phyloP scores from a whole-genome alignment of 2,329 filamentous ascomycete genomes.

The Aureobasidium sp. region DNA sequence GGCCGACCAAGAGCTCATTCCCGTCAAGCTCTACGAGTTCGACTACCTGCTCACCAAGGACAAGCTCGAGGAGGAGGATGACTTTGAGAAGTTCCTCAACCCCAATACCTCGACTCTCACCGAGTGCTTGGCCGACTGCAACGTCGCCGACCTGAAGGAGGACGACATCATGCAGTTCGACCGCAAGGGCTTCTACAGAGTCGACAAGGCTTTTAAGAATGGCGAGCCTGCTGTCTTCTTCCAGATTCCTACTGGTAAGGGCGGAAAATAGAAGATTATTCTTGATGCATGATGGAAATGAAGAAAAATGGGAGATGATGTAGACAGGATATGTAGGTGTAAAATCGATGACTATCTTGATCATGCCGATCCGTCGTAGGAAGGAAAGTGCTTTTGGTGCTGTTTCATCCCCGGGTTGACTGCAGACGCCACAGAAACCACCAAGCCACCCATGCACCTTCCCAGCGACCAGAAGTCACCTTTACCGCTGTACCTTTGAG shows the following conservation, averaged over 20 bases:
- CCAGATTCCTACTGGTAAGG: conserved; percentile 61
- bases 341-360: not conserved
- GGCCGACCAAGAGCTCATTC: conserved; percentile 65
- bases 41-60: conserved; percentile 93
- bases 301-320: not conserved
- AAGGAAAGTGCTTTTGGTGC: not conserved
- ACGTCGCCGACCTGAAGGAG: conserved; percentile 67
- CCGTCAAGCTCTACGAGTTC: conserved; percentile 85
- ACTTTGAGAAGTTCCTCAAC: conserved; percentile 61
- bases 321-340: not conserved
- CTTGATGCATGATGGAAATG: not conserved
- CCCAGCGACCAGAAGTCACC: not conserved
- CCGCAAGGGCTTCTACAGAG: conserved; percentile 82
- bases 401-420: not conserved
- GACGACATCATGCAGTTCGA: conserved; percentile 95
- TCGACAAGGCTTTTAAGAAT: conserved; percentile 57
- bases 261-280: conserved; percentile 26
- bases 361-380: not conserved
- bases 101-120: conserved; percentile 65
- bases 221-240: conserved; percentile 57
- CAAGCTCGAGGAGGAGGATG: conserved; percentile 77
- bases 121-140: conserved; percentile 70
- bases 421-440: not conserved
- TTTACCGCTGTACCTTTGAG: not conserved
- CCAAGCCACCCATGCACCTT: too few species aligned